A percentile compares a stretch with the other conserved stretches of the same genome.
Conservation (phyloP, 176 grass and related monocot genomes). For the Pontederia paniculata region DNA sequence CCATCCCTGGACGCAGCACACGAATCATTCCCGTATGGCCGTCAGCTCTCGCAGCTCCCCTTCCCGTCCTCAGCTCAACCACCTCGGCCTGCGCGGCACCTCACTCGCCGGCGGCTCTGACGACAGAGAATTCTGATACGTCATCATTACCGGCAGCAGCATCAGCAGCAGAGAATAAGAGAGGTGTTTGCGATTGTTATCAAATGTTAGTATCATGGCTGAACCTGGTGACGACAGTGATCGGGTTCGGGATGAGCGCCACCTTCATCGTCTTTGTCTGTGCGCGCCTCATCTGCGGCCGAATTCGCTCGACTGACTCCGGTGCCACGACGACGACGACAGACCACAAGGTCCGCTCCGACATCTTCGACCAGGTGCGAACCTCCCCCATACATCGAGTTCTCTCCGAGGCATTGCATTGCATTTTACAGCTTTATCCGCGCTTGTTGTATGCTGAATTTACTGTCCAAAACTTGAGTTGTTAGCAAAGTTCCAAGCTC, state of each 20-base stretch:
- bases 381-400: slow-evolving; percentile 7
- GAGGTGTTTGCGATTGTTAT: too few species aligned
- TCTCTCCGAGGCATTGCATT: background rate
- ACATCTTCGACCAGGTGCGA: slow-evolving; percentile 53
- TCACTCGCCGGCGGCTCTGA: background rate
- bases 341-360: slow-evolving; percentile 60
- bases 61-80: background rate
- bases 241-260: slow-evolving; percentile 94
- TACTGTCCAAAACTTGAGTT: too few species aligned
- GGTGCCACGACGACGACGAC: slow-evolving; percentile 15
- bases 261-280: slow-evolving; percentile 96
- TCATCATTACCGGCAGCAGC: background rate
- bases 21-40: slow-evolving; percentile 20
- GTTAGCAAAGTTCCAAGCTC: too few species aligned
- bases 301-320: slow-evolving; percentile 31
- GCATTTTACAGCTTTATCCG: slow-evolving; percentile 8
- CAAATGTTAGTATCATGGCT: slow-evolving; percentile 69
- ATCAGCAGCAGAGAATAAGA: background rate
- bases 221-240: slow-evolving; percentile 93
- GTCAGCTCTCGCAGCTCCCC: background rate
- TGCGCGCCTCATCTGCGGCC: slow-evolving; percentile 76
- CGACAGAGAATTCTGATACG: background rate
- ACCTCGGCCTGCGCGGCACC: background rate
- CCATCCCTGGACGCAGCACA: slow-evolving; percentile 37
- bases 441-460: background rate